Conservation (phyloP, 2,329 filamentous ascomycete genomes). For the Diplocarpon mali region DNA sequence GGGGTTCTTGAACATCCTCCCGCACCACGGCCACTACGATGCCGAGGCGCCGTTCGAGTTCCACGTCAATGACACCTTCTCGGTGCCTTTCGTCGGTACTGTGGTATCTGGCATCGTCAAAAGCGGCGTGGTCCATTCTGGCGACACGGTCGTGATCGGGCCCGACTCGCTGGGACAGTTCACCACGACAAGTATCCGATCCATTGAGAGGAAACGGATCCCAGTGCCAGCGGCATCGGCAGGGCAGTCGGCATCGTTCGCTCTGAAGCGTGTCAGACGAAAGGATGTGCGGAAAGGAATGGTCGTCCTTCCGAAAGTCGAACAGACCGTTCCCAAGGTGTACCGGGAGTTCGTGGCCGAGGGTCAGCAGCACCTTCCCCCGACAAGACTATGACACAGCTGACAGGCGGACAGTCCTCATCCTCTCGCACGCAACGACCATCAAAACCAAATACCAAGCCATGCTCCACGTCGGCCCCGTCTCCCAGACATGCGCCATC, state of each 20-base stretch:
- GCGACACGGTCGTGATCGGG: constrained; percentile 81
- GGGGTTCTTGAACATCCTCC: constrained; percentile 88
- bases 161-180: constrained; percentile 89
- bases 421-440: constrained; percentile 89
- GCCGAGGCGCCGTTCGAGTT: constrained; percentile 84
- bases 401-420: constrained; percentile 51
- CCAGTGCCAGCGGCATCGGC: constrained; percentile 78
- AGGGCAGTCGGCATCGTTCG: constrained; percentile 87
- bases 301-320: constrained; percentile 82
- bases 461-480: constrained; percentile 92
- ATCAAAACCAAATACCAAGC: constrained; percentile 97
- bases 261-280: constrained; percentile 72
- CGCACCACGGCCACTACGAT: constrained; percentile 89
- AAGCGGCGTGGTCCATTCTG: constrained; percentile 73
- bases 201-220: constrained; percentile 91
- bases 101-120: constrained; percentile 94
- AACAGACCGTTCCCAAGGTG: constrained; percentile 60
- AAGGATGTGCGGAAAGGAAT: constrained; percentile 96
- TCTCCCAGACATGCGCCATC: constrained; percentile 92
- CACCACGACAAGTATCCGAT: constrained; percentile 72
- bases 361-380: constrained; percentile 33
- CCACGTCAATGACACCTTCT: constrained; percentile 94
- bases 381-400: neutral
- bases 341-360: constrained; percentile 70
- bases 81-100: constrained; percentile 91